A percentile compares a stretch with the other conserved stretches of the same genome.
Conservation (phyloP, 1,139 yeast genomes). For the Taphrina wiesneri region DNA sequence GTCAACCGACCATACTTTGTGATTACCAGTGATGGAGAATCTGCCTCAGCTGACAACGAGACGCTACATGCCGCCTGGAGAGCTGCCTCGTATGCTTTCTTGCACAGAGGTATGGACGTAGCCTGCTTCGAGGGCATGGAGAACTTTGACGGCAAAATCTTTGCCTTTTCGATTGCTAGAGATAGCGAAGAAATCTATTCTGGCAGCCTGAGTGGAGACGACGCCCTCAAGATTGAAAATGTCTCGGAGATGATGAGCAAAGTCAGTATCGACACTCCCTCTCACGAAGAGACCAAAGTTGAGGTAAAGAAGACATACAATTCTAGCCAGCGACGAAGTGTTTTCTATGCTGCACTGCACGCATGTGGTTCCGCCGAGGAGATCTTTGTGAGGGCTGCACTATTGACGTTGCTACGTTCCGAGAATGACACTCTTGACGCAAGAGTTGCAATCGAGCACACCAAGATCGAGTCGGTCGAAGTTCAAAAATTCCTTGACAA, state of each 20-base stretch:
- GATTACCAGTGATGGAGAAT: constrained; percentile 28
- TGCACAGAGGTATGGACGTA: constrained; percentile 25
- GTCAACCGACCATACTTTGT: constrained; percentile 35
- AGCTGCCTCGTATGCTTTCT: constrained; percentile 11
- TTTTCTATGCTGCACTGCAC: constrained; percentile 9
- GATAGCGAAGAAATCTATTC: constrained; percentile 13
- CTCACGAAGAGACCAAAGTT: neutral
- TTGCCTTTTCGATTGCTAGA: constrained; percentile 22
- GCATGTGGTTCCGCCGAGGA: neutral
- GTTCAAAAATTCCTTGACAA: neutral
- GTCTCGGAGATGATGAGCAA: constrained; percentile 2
- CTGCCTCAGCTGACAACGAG: neutral
- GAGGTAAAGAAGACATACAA: neutral
- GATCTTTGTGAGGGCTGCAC: neutral
- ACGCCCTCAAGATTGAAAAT: neutral
- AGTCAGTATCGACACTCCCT: neutral
- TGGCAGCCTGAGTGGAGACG: constrained; percentile 1
- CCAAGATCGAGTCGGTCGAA: neutral
- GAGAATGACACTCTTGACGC: constrained; percentile 5
- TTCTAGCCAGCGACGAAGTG: constrained; percentile 13
- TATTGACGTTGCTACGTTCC: neutral
- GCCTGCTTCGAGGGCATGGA: constrained; percentile 23
- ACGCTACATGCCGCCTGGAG: constrained; percentile 5
- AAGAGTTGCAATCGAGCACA: neutral
- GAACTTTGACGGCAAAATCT: constrained; percentile 24